Base-by-base conservation (phyloP, 2,329 filamentous ascomycete genomes). In the Periconia sp. region DNA sequence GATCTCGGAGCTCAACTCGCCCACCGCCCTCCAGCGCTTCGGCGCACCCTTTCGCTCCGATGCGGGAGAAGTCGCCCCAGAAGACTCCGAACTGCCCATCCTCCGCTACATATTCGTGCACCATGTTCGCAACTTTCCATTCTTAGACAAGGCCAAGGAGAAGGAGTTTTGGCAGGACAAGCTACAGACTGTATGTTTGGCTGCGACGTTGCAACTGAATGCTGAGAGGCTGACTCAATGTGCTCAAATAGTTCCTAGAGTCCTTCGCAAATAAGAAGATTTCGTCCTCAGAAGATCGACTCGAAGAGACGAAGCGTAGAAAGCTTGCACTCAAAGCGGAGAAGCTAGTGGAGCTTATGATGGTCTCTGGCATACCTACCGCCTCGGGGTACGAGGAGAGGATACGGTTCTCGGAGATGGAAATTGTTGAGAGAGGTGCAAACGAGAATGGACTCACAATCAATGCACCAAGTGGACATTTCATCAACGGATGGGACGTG, bases 141-240 rank as follows among this genome's bases (percentile, higher is more conserved):
- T 99, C 66, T 82, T 99, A 52, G 91, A 99, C 72, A 90, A 95
- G 78, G 94, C 94, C 16, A 87, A 84, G 64, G 94, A 99, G 80
- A 96, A 97, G 80, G 94, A 99, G 73, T 99, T 99, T 65, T 99
- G 94, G 94, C 94, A 99, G 74, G 91, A 97, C 68, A 97, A 95
- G 71, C 77, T 99, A 48, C 94, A 99, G 77, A 83, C 92, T 66
- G 89, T 95, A 74, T 57, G 88, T 85, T 42, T 9, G 32, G 30
- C 12, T 33, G 36, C 38, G 29, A 43, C 36, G 41, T 43, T 35
- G 34, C 36, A 49, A 36, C 13, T 26, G 25, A 22, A 30, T 19
- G 13, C 28, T 18, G 15, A 35, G 25, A 19, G n/a, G 52, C 63
- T 67, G 45, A 67, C 52, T 36, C 26, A 19, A 30, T 13, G 24